phyloP scores from a whole-genome alignment of 2,329 filamentous ascomycete species.

The Chalaropsis thielavioides region DNA sequence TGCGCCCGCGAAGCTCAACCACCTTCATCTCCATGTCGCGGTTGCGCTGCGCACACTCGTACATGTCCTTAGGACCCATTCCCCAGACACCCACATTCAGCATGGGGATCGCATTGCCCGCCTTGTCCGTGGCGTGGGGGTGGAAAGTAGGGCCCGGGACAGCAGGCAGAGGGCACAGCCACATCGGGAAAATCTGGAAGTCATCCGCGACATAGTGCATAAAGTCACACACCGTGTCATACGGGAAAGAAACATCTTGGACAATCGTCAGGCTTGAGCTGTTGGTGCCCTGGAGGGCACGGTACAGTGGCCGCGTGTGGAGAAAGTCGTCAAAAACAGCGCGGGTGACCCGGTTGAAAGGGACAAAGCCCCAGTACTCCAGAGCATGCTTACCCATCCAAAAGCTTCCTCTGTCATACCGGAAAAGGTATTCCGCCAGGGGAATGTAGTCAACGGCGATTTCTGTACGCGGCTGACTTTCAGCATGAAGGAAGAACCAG shows the following conservation, averaged over 20 bases:
- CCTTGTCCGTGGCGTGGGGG: conserved; percentile 24
- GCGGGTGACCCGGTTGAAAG: conserved; percentile 50
- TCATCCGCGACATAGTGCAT: conserved; percentile 33
- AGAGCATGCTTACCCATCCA: conserved; percentile 52
- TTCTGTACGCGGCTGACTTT: conserved; percentile 26
- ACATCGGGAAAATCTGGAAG: conserved; percentile 38
- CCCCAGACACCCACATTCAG: conserved; percentile 54
- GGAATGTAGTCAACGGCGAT: conserved; percentile 40
- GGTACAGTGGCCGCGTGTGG: conserved; percentile 51
- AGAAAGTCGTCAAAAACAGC: conserved; percentile 47
- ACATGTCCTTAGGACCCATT: conserved; percentile 28
- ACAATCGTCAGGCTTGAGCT: conserved; percentile 47
- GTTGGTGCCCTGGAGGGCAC: conserved; percentile 47
- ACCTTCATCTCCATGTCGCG: conserved; percentile 46
- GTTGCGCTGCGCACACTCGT: conserved; percentile 29
- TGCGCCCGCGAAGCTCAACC: conserved; percentile 46
- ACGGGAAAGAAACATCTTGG: conserved; percentile 46
- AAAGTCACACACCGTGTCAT: conserved; percentile 30
- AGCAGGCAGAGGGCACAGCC: conserved; percentile 41
- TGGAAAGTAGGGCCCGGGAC: conserved; percentile 22
- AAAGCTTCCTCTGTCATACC: conserved; percentile 56
- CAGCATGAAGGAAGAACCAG: conserved; percentile 61
- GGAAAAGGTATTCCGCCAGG: conserved; percentile 52
- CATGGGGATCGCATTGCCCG: conserved; percentile 22
- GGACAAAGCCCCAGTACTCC: conserved; percentile 43